Percentiles rank a stretch among this genome's conserved stretches.
Evolutionary conservation across 176 grass and related monocot species (phyloP).

Genomic region (Canna indica): DNA sequence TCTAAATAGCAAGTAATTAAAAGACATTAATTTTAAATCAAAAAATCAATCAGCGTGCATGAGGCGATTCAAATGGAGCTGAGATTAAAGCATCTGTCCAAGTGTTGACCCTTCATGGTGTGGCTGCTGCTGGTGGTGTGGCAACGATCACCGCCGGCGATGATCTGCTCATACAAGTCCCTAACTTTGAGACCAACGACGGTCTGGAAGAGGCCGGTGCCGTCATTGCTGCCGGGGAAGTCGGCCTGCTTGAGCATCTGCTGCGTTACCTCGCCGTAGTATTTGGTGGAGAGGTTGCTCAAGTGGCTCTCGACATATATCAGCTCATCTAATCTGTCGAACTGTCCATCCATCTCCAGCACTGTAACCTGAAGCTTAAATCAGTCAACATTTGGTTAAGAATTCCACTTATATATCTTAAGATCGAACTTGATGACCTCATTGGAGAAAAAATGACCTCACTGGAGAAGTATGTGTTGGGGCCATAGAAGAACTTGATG

Average conservation of each 20-base stretch:
- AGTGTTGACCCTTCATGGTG: no score
- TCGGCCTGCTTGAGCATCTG: slow-evolving; percentile 19
- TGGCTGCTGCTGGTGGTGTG: no score
- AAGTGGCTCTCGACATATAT: slow-evolving; percentile 22
- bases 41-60: no score
- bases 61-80: no score
- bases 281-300: slow-evolving; percentile 23
- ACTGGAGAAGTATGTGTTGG: slow-evolving; percentile 5
- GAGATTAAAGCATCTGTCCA: no score
- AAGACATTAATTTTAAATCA: no score
- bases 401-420: no score
- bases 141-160: no score
- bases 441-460: no score
- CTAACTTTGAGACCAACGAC: slow-evolving; percentile 7
- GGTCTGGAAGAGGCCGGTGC: slow-evolving; percentile 17
- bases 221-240: slow-evolving; percentile 21
- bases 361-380: slow-evolving; percentile 14
- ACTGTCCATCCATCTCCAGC: slow-evolving; percentile 18
- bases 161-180: slow-evolving; percentile 6
- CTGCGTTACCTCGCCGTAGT: slow-evolving; percentile 20
- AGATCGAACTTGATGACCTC: no score
- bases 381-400: no score
- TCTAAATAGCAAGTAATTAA: no score
- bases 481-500: slow-evolving; percentile 19
- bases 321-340: slow-evolving; percentile 18